phyloP scores from a whole-genome alignment of 768 basidiomycete species.

The Naematelia aurantialba region DNA sequence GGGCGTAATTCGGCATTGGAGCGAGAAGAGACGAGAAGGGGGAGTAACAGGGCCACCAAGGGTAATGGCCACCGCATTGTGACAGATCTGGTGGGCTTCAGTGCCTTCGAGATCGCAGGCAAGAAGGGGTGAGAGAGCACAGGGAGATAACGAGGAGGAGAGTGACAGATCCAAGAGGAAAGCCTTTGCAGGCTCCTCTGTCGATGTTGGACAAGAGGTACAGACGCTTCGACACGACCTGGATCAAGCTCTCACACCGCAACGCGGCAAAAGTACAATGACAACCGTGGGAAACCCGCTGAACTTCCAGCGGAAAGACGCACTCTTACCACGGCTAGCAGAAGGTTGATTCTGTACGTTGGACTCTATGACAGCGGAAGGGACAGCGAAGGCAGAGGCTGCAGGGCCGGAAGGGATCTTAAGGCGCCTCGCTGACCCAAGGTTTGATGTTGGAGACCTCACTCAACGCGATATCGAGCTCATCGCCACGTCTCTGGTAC shows the following conservation, averaged over 20 bases:
- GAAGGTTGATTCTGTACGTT: neutral
- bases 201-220: neutral
- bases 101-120: neutral
- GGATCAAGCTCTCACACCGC: neutral
- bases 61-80: conserved; percentile 5
- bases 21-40: conserved; percentile 5
- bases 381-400: neutral
- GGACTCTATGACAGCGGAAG: neutral
- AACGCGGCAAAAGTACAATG: neutral
- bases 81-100: neutral
- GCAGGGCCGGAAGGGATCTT: no score
- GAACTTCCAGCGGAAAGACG: neutral
- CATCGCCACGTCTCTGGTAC: conserved; percentile 22
- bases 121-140: neutral
- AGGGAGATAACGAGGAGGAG: neutral
- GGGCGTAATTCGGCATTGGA: conserved; percentile 14
- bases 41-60: conserved; percentile 14
- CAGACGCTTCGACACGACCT: neutral
- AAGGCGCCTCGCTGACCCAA: no score
- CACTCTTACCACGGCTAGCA: neutral
- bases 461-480: conserved; percentile 12
- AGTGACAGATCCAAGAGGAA: no score
- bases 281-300: neutral
- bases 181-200: neutral
- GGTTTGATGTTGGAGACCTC: no score